Evolutionary conservation across 257 asterid genomes (phyloP), one percentile per base, ranked within the genome.

Genomic region (Leonotis leonurus): DNA sequence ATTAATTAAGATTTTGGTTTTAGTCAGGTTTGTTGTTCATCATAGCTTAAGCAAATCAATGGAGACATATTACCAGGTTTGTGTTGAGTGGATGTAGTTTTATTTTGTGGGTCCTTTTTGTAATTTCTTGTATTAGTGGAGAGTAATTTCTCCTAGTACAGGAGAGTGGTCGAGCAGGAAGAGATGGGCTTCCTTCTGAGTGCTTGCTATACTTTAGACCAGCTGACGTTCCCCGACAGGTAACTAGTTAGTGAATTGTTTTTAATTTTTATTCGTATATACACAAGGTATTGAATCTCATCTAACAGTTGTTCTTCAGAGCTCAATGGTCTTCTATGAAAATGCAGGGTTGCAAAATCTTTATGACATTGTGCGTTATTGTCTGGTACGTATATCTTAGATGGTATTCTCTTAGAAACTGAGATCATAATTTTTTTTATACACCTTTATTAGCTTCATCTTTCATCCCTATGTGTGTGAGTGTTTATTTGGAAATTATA

Each of bases 81-180:
- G 75, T 56, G 57, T 71, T 50, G 22, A 56, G 52, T 58, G 40
- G 49, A 21, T 44, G 60, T 62, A 21, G 53, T 45, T 80, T 79
- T 67, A 54, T 66, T 32, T 65, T 40, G 54, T 52, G 33, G 67
- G 67, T 57, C 60, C 65, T 70, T 18, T 56, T 7, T 53, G 11
- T 72, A 70, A 51, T 72, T 45, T 77, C 62, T 56, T 52, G 43
- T 70, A 49, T 75, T 70, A 18, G 77, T 83, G 96, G 99, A 89
- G 77, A 92, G 91, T 79, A 70, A 60, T 70, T 48, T 78, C 63
- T 59, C 57, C 32, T 71, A 45, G 72, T 68, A 25, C 80, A 92
- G 99, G 99, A 92, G 79, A 92, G 99, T 83, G 99, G 99, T 52
- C 85, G 99, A 66, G 99, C 99, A 53, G 99, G 99, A 73, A 80